phyloP scores from a whole-genome alignment of 345 rosid genomes.

The Noccaea bulbosa region DNA sequence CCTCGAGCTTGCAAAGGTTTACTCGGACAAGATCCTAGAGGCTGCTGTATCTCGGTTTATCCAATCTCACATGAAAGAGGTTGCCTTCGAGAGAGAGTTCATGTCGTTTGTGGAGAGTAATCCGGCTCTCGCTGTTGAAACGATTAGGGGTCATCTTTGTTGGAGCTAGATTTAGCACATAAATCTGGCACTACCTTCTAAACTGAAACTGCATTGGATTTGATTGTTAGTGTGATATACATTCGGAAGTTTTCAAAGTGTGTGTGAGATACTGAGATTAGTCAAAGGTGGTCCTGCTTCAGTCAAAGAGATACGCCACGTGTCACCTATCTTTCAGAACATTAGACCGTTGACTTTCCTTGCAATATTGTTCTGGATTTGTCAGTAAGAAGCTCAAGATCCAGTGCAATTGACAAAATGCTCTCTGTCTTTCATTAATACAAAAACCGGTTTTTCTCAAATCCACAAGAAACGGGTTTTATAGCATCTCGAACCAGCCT shows the following conservation, averaged over 20 bases:
- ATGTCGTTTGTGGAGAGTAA: constrained; percentile 49
- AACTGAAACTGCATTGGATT: too few relatives aligned
- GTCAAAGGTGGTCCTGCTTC: constrained; percentile 39
- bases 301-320: constrained; percentile 33
- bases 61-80: neutral
- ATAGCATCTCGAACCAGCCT: neutral
- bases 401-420: constrained; percentile 34
- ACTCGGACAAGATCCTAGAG: constrained; percentile 7
- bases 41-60: constrained; percentile 11
- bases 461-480: neutral
- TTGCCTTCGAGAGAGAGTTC: neutral
- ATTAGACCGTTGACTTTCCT: constrained; percentile 18
- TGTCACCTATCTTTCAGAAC: neutral
- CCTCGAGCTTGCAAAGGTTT: constrained; percentile 12
- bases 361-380: neutral
- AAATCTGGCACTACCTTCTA: too few relatives aligned
- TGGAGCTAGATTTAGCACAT: too few relatives aligned
- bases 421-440: constrained; percentile 1
- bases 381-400: constrained; percentile 28
- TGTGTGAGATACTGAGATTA: neutral
- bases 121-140: neutral
- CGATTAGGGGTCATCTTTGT: too few relatives aligned
- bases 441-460: constrained; percentile 21
- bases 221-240: too few relatives aligned
- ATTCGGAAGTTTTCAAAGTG: neutral